These are phyloP conservation scores for Candida sanyaensis DNA, from an alignment of 1,139 yeast species.

Conservation along the genomic window DNA sequence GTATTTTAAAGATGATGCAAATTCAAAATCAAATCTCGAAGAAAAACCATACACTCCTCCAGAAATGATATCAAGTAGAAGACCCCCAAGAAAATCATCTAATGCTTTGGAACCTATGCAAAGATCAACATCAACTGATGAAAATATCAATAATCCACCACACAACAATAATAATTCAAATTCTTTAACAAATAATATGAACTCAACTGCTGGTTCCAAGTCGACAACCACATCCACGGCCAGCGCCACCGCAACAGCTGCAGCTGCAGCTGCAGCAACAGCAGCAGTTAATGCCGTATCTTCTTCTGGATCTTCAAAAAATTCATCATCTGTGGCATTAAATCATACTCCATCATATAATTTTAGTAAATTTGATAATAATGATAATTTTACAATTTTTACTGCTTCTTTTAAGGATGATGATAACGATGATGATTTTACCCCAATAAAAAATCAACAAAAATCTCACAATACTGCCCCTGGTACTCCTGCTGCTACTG, in stretches of 20 bases:
- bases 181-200: not conserved
- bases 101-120: constrained; percentile 10
- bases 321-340: not conserved
- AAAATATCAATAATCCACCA: not conserved
- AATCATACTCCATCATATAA: constrained; percentile 18
- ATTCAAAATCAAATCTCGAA: not conserved
- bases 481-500: not conserved
- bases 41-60: constrained; percentile 48
- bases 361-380: constrained; percentile 13
- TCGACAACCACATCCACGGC: too few species aligned
- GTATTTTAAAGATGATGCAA: constrained; percentile 53
- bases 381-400: not conserved
- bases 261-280: too few species aligned
- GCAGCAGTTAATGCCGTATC: constrained; percentile 3
- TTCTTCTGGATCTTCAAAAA: not conserved
- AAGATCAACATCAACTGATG: not conserved
- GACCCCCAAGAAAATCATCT: constrained; percentile 34
- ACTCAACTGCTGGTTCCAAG: not conserved
- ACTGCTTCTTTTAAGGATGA: constrained; percentile 1
- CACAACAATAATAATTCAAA: not conserved
- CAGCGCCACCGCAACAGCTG: not conserved
- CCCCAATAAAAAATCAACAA: not conserved
- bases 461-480: not conserved
- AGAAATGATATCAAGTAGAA: constrained; percentile 64
- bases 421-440: too few species aligned